These are phyloP conservation scores for Hypsizygus marmoreus DNA, from an alignment of 768 basidiomycete species.

Conservation along the genomic window DNA sequence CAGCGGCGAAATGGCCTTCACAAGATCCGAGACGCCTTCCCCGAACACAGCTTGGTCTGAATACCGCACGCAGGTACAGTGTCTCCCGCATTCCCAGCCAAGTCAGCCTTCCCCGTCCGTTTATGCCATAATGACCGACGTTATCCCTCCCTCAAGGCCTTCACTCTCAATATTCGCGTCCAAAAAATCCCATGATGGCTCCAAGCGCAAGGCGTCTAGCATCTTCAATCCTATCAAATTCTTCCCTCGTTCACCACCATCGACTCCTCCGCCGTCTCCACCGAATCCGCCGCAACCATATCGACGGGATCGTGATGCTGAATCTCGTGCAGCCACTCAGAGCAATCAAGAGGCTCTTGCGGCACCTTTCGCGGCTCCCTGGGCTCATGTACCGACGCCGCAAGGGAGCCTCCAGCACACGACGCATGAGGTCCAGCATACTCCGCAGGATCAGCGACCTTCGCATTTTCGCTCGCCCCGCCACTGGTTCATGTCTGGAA, in stretches of 20 bases:
- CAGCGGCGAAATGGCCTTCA: slow-evolving; percentile 33
- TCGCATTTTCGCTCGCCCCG: slow-evolving; percentile 39
- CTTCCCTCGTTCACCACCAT: slow-evolving; percentile 53
- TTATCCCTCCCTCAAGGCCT: slow-evolving; percentile 41
- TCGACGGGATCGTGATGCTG: slow-evolving; percentile 27
- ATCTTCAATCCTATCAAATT: slow-evolving; percentile 46
- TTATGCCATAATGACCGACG: slow-evolving; percentile 43
- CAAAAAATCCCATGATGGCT: slow-evolving; percentile 22
- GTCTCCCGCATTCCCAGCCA: slow-evolving; percentile 32
- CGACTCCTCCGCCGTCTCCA: slow-evolving; percentile 37
- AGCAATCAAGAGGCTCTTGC: slow-evolving; percentile 38
- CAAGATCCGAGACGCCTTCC: slow-evolving; percentile 35
- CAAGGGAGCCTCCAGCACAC: slow-evolving; percentile 10
- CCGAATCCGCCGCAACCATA: slow-evolving; percentile 28
- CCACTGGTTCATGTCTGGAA: slow-evolving; percentile 57
- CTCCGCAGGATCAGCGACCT: slow-evolving; percentile 26
- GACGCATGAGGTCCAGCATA: slow-evolving; percentile 26
- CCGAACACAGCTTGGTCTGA: slow-evolving; percentile 32
- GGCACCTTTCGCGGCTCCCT: slow-evolving; percentile 37
- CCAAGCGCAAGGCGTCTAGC: slow-evolving; percentile 33
- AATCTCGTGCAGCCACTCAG: slow-evolving; percentile 36
- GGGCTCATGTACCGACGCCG: slow-evolving; percentile 26
- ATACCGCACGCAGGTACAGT: slow-evolving; percentile 34
- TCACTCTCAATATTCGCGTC: slow-evolving; percentile 20
- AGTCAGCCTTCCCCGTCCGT: slow-evolving; percentile 46